Evolutionary conservation across 1,284 basidiomycete species (phyloP), one percentile per base, ranked within the genome.

Genomic region (Termitomyces sp.): DNA sequence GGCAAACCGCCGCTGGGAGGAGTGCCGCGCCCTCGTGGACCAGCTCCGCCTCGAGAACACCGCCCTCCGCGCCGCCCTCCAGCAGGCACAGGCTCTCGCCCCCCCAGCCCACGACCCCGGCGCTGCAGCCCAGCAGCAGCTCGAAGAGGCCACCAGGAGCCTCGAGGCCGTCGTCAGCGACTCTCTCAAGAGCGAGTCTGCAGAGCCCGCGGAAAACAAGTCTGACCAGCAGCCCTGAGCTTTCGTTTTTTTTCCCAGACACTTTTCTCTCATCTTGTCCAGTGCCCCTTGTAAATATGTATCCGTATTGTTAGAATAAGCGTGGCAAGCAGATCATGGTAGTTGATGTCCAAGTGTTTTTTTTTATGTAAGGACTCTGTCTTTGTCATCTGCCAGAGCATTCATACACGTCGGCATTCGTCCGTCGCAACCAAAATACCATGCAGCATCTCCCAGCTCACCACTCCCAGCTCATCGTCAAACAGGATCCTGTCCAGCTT

Each of bases 1-100:
- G 66, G 89, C 90, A 9, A 91, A 90, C 65, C 77, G 89, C 10
- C 82, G 90, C 24, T 90, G 88, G 88, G 90, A 92, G 64, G 89
- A 92, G 62, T 91, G 89, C 62, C 83, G 90, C 26, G 82, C 83
- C 6, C 77, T 91, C 53, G 86, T 90, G 33, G 90, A 92, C 67
- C 86, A 88, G 66, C 78, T 92, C 12, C 82, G 90, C 44, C 81
- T 89, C 52, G 89, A 92, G 69, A 92, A 91, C 58, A 80, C 87
- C 7, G 83, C 86, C 3, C 65, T 80, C 13, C 70, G 78, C 33
- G 76, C 77, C 1, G 76, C 76, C 1, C 71, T 79, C 54, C 71
- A 67, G 45, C 75, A 77, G 58, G 68, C 70, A 17, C 72, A 74
- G n/a, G 54, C 73, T 46, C 58, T 74, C 21, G 69, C 70, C 19